Evolutionary conservation across 2,329 filamentous ascomycete genomes (phyloP), one percentile per base, ranked within the genome.

Genomic region (Emergomyces orientalis): DNA sequence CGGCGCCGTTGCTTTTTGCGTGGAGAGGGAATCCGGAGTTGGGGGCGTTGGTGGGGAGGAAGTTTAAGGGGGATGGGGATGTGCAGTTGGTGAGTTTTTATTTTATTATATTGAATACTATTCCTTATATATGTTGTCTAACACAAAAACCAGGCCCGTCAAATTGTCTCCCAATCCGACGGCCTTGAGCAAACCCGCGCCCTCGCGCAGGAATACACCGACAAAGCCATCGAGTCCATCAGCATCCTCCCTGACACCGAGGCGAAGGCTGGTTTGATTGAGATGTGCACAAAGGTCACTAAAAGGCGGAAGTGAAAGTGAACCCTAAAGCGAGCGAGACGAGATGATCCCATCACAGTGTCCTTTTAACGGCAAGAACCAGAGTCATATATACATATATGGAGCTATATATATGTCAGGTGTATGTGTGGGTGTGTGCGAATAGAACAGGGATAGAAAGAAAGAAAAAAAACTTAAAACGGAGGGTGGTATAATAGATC

Each of bases 271-370:
- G 93, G 93, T 0, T 80, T 99, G 49, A 80, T 96, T 55, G 91
- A 97, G 71, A 97, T 97, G 90, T 95, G 91, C 68, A 84, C 88
- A 69, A 97, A 96, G 80, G 91, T 92, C 19, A 85, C 96, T 80
- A 88, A 91, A 77, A 84, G 93, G 71, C 84, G 91, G 74, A 97
- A 96, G 77, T 97, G 71, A 66, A 49, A 49, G 1, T 32, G 32
- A 32, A 32, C 32, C 32, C 32, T n/a, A n/a, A n/a, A n/a, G n/a
- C n/a, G n/a, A n/a, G n/a, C n/a, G n/a, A n/a, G n/a, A n/a, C n/a
- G n/a, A n/a, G n/a, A n/a, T n/a, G n/a, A n/a, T n/a, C n/a, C n/a
- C n/a, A n/a, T n/a, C n/a, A n/a, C n/a, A n/a, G n/a, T n/a, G n/a
- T n/a, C n/a, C n/a, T n/a, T n/a, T n/a, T n/a, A n/a, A n/a, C n/a